Base-by-base conservation (phyloP, 2,329 filamentous ascomycete species). In the Aureobasidium sp. region DNA sequence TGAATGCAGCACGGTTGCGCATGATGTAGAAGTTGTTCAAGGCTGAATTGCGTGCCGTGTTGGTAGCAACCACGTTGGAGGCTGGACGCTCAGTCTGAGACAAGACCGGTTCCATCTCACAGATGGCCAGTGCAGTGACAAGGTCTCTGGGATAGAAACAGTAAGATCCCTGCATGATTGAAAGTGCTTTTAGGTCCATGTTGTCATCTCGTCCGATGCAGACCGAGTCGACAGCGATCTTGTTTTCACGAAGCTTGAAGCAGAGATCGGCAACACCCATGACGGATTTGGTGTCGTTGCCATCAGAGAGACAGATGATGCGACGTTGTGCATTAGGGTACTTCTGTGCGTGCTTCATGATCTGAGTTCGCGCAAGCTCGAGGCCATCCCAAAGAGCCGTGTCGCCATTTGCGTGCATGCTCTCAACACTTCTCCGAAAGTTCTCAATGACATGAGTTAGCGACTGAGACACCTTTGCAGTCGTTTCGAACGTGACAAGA, bases 371-470 rank as follows among this genome's bases (percentile, higher is more conserved):
- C 5, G 70, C 71, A 8, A 75, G 68, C 1, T 67, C 66, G 27
- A 75, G 64, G 24, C 70, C 69, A 62, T 75, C 73, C 72, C 72
- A 76, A 5, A 75, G 59, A 0, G 71, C 69, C 19, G 74, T 76
- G 54, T 75, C 70, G 3, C 72, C 73, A 5, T 56, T 33, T 14
- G 70, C 67, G 1, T 54, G 44, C 67, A 74, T 71, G 19, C 61
- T 65, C 40, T 68, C 68, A 8, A 73, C 68, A 8, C 70, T 69
- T 33, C 69, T 67, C 8, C 73, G 66, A 56, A 76, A 74, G 65
- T 75, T 72, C 56, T 76, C 73, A 5, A 75, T 62, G 6, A 73
- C 70, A 49, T 72, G 69, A 1, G 71, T 73, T 17, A 73, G 63
- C 0, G 62, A 59, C 49, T 72, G 70, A 5, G 66, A 54, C 2